These are phyloP conservation scores for Hypholoma fasciculare DNA, from an alignment of 768 basidiomycete species.

Conservation along the genomic window DNA sequence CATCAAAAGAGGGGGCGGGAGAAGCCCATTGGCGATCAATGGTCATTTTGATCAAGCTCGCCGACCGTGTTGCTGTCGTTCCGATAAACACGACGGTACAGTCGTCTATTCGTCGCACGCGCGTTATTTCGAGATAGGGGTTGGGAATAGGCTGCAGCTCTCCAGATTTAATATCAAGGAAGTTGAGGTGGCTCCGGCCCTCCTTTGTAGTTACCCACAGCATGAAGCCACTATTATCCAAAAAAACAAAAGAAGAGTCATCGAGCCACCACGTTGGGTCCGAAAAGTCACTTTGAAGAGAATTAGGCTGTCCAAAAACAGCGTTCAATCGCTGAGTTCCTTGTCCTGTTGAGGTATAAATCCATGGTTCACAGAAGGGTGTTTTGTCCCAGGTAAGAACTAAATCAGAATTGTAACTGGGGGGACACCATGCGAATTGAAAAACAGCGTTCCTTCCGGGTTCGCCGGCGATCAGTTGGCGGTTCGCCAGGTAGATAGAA, in stretches of 20 bases:
- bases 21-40: conserved; percentile 6
- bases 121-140: conserved; percentile 5
- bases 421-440: conserved; percentile 30
- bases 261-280: conserved; percentile 6
- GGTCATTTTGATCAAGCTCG: conserved; percentile 5
- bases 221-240: conserved; percentile 1
- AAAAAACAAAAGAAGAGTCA: conserved; percentile 2
- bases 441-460: conserved; percentile 47
- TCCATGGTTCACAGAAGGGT: conserved; percentile 3
- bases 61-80: not conserved
- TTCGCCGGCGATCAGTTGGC: conserved; percentile 21
- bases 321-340: not conserved
- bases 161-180: not conserved
- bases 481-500: conserved; percentile 22
- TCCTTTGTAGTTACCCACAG: conserved; percentile 5
- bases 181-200: conserved; percentile 6
- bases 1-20: conserved; percentile 3
- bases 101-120: conserved; percentile 7
- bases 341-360: not conserved
- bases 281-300: conserved; percentile 6
- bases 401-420: conserved; percentile 49
- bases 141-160: conserved; percentile 5
- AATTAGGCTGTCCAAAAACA: conserved; percentile 2
- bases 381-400: conserved; percentile 36
- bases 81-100: conserved; percentile 6